These are phyloP conservation scores for Fusarium oligoseptatum DNA, from an alignment of 2,329 filamentous ascomycete genomes.

Conservation along the genomic window DNA sequence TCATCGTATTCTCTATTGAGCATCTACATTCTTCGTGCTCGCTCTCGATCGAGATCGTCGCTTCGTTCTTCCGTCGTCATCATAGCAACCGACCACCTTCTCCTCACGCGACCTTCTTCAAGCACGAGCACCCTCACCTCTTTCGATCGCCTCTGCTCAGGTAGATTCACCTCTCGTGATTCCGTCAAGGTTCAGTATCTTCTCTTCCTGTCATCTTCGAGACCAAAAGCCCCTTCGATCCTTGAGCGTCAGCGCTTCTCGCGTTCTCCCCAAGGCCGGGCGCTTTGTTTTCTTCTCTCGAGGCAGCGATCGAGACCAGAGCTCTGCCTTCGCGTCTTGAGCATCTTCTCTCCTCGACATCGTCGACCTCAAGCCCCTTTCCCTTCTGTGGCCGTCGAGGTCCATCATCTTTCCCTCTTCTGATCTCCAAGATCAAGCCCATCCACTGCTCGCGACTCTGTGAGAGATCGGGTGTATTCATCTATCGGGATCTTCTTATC, in stretches of 20 bases:
- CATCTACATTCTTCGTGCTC: not conserved
- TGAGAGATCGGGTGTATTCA: not conserved
- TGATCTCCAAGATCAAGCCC: not conserved
- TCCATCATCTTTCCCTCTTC: not conserved
- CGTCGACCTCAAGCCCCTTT: not conserved
- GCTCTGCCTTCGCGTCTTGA: not conserved
- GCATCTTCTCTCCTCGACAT: not conserved
- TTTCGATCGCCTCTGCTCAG: not conserved
- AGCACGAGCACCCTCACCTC: not conserved
- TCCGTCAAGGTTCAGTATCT: not conserved
- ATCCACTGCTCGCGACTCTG: not conserved
- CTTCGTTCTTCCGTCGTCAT: not conserved
- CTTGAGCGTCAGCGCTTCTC: not conserved
- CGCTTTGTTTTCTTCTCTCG: not conserved
- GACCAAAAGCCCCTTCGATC: not conserved
- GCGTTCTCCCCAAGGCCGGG: not conserved
- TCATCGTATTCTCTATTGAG: not conserved
- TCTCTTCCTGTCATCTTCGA: not conserved
- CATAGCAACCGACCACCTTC: not conserved
- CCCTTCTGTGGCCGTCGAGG: not conserved
- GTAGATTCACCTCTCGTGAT: not conserved
- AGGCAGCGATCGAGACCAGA: not conserved
- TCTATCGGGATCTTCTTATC: not conserved
- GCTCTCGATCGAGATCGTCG: not conserved
- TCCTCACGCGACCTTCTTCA: not conserved